These are phyloP conservation scores for Eutrema salsugineum DNA, from an alignment of 441 rosid genomes.

Conservation along the genomic window DNA sequence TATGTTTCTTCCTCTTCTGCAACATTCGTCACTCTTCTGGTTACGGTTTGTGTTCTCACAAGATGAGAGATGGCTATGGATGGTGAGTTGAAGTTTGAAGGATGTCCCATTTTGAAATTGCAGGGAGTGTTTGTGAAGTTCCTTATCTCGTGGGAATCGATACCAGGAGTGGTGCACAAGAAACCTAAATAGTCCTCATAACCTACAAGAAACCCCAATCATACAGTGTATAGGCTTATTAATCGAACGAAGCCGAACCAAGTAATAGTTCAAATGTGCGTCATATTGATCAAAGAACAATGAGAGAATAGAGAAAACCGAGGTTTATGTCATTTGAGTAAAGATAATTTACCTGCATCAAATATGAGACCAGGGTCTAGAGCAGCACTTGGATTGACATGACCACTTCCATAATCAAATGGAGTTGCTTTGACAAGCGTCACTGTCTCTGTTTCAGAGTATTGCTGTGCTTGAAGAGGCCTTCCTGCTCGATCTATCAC, in stretches of 20 bases:
- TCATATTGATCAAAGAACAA: neutral
- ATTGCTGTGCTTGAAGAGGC: conserved; percentile 89
- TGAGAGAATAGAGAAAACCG: neutral
- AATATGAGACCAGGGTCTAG: conserved; percentile 95
- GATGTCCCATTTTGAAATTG: conserved; percentile 72
- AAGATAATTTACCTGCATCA: conserved; percentile 63
- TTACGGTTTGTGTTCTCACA: conserved; percentile 58
- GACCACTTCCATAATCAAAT: conserved; percentile 97
- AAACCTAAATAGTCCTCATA: conserved; percentile 84
- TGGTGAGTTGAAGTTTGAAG: conserved; percentile 84
- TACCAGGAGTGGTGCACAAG: conserved; percentile 96
- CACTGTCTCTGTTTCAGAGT: conserved; percentile 73
- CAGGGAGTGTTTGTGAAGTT: conserved; percentile 77
- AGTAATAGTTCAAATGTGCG: neutral
- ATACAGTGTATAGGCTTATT: neutral
- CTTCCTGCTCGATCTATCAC: conserved; percentile 82
- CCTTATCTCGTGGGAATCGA: conserved; percentile 62
- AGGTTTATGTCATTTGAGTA: neutral
- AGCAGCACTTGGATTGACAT: conserved; percentile 93
- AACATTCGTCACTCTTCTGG: conserved; percentile 78
- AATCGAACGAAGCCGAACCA: neutral
- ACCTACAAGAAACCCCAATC: conserved; percentile 38
- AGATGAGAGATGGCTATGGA: conserved; percentile 85
- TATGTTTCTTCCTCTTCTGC: conserved; percentile 80
- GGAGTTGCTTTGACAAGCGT: conserved; percentile 85